Evolutionary conservation across 805 yeast genomes (phyloP).

Genomic region (Spathaspora sp.): DNA sequence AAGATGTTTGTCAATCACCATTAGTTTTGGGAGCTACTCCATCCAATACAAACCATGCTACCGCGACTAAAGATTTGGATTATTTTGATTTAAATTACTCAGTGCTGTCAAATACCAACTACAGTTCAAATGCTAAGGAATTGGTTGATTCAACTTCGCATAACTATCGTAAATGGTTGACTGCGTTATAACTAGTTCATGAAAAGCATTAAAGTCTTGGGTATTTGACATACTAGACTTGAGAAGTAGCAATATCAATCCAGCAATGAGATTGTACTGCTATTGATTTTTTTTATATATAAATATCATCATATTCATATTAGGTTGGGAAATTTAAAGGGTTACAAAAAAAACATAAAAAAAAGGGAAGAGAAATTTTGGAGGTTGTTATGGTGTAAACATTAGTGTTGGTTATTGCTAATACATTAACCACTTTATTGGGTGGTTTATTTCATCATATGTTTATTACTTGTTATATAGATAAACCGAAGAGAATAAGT

Average conservation of each 20-base stretch:
- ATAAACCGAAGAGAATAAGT: not conserved
- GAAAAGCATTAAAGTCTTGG: not conserved
- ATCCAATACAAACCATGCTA: constrained; percentile 4
- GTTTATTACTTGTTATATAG: not conserved
- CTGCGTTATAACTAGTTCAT: constrained; percentile 15
- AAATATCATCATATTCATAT: not conserved
- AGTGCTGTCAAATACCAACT: constrained; percentile 17
- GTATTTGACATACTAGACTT: not conserved
- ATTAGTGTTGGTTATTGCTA: not conserved
- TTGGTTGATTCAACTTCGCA: constrained; percentile 28
- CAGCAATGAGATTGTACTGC: too few relatives aligned
- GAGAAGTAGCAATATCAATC: not conserved
- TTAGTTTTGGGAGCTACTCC: constrained; percentile 16
- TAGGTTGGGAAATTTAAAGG: not conserved
- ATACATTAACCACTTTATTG: not conserved
- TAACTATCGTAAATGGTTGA: constrained; percentile 38
- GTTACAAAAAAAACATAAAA: not conserved
- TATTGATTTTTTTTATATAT: not conserved
- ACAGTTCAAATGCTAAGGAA: constrained; percentile 10
- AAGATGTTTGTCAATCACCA: constrained; percentile 13
- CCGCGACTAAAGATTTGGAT: constrained; percentile 17
- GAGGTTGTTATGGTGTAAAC: not conserved
- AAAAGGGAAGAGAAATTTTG: not conserved
- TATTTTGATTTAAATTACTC: constrained; percentile 34
- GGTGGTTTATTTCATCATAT: not conserved